phyloP scores from a whole-genome alignment of 2,329 filamentous ascomycete species.

The Chalaropsis ovoidea region DNA sequence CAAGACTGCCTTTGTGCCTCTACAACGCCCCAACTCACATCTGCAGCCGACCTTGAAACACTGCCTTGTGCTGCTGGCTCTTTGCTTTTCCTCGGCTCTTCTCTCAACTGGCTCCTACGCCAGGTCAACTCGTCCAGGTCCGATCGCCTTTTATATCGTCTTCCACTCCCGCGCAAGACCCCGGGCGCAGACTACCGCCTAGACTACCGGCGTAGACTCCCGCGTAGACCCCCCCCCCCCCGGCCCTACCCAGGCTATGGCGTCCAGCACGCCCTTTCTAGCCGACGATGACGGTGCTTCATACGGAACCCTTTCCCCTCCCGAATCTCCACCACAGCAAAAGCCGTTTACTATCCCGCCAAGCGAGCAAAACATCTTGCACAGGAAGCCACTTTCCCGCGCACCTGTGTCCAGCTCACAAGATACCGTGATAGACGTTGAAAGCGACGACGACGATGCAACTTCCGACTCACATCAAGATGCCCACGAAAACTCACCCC shows the following conservation, averaged over 20 bases:
- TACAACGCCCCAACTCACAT: slow-evolving; percentile 12
- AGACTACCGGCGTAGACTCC: too few relatives aligned
- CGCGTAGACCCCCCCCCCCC: too few relatives aligned
- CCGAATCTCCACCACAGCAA: slow-evolving; percentile 21
- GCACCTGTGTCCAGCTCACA: neutral
- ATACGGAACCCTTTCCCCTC: slow-evolving; percentile 23
- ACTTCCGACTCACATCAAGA: slow-evolving; percentile 35
- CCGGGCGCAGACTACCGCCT: neutral
- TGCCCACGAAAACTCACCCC: slow-evolving; percentile 60
- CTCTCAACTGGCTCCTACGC: neutral
- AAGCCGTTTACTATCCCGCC: slow-evolving; percentile 8
- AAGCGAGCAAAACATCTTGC: neutral
- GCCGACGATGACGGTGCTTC: slow-evolving; percentile 20
- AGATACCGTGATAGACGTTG: slow-evolving; percentile 17
- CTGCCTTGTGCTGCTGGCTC: neutral
- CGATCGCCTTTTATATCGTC: slow-evolving; percentile 4
- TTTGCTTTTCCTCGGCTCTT: slow-evolving; percentile 9
- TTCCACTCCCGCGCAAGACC: neutral
- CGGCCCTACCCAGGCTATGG: slow-evolving; percentile 10
- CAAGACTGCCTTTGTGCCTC: neutral
- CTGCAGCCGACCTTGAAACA: neutral
- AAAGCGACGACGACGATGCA: slow-evolving; percentile 28
- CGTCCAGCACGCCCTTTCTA: slow-evolving; percentile 21
- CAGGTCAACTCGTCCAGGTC: neutral
- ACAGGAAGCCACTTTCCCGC: neutral